phyloP scores from a whole-genome alignment of 192 early-diverging fungal genomes.

The Rhizoclosmatium globosum region DNA sequence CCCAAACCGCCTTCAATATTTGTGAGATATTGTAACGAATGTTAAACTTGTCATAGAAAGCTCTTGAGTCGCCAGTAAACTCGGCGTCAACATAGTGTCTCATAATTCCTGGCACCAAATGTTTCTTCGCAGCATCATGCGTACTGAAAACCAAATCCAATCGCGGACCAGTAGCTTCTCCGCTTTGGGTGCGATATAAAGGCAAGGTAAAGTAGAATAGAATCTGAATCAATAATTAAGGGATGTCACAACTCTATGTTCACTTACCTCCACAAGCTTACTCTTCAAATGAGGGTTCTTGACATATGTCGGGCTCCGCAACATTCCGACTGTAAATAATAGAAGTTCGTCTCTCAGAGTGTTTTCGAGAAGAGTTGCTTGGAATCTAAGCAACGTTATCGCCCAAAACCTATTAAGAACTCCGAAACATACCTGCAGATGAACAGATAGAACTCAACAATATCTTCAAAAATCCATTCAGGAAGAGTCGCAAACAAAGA shows the following conservation, averaged over 20 bases:
- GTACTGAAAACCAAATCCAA: slow-evolving; percentile 70
- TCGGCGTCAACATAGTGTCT: slow-evolving; percentile 96
- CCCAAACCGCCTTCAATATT: slow-evolving; percentile 86
- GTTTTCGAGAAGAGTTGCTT: slow-evolving; percentile 54
- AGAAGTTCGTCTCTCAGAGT: slow-evolving; percentile 57
- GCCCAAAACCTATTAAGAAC: slow-evolving; percentile 12
- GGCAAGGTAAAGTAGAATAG: slow-evolving; percentile 84
- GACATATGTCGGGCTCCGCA: slow-evolving; percentile 79
- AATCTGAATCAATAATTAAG: slow-evolving; percentile 56
- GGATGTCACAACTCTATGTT: background rate
- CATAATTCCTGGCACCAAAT: slow-evolving; percentile 85
- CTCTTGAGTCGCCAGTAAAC: slow-evolving; percentile 87
- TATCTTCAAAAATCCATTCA: slow-evolving; percentile 93
- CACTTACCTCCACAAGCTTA: slow-evolving; percentile 86
- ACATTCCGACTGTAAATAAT: slow-evolving; percentile 79
- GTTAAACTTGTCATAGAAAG: slow-evolving; percentile 99
- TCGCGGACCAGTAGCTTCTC: slow-evolving; percentile 44
- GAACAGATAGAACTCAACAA: slow-evolving; percentile 81
- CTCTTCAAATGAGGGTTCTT: slow-evolving; percentile 96
- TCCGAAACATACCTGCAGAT: slow-evolving; percentile 59
- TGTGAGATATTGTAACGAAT: slow-evolving; percentile 96
- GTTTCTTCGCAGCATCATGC: slow-evolving; percentile 75
- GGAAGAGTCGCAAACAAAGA: slow-evolving; percentile 79
- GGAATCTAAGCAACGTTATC: slow-evolving; percentile 37
- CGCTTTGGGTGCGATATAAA: slow-evolving; percentile 53